These are phyloP conservation scores for Millerago galiae DNA, from an alignment of 805 yeast genomes.

Conservation along the genomic window DNA sequence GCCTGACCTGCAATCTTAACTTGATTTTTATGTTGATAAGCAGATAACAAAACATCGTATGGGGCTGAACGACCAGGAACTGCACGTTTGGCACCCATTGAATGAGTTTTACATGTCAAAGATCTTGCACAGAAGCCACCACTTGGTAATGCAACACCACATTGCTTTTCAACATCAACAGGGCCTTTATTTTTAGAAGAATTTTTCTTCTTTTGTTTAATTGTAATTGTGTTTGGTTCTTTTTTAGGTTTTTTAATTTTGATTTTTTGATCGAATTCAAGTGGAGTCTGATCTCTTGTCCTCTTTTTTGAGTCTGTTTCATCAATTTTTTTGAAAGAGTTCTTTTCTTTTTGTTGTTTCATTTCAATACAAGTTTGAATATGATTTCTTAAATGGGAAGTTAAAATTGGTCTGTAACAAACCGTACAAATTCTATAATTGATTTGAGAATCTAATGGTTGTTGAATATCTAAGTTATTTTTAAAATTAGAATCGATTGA, in stretches of 20 bases:
- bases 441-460: conserved; percentile 33
- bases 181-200: conserved; percentile 66
- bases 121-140: conserved; percentile 98
- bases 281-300: conserved; percentile 16
- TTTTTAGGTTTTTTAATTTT: conserved; percentile 21
- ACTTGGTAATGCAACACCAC: conserved; percentile 90
- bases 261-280: conserved; percentile 5
- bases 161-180: conserved; percentile 87
- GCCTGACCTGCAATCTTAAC: conserved; percentile 81
- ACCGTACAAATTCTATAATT: conserved; percentile 41
- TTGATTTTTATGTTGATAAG: conserved; percentile 88
- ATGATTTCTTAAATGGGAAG: conserved; percentile 32
- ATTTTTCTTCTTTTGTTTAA: conserved; percentile 34
- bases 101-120: conserved; percentile 93
- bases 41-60: conserved; percentile 79
- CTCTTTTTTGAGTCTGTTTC: conserved; percentile 12
- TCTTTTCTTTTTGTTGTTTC: conserved; percentile 23
- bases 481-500: conserved; percentile 12
- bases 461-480: conserved; percentile 17
- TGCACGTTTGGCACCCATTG: conserved; percentile 97
- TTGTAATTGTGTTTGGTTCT: conserved; percentile 15
- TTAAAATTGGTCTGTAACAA: conserved; percentile 41
- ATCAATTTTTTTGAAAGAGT: not conserved
- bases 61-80: conserved; percentile 92
- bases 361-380: conserved; percentile 31